phyloP scores from a whole-genome alignment of 768 basidiomycete species.

The Sarcodon aspratus region DNA sequence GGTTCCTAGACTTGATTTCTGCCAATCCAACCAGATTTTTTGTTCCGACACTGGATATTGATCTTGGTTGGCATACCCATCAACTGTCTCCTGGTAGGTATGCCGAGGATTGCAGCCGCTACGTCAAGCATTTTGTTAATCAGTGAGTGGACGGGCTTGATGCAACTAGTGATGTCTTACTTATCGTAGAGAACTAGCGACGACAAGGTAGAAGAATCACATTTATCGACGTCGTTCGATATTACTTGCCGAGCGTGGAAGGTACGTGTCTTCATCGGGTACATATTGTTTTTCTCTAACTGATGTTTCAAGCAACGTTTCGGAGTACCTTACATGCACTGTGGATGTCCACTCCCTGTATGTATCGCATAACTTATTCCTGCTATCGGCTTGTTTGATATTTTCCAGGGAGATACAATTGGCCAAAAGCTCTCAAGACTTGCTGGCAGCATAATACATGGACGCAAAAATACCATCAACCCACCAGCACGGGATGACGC shows the following conservation, averaged over 20 bases:
- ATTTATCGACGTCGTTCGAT: slow-evolving; percentile 35
- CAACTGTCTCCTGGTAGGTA: slow-evolving; percentile 44
- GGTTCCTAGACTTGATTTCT: slow-evolving; percentile 47
- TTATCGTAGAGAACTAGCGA: slow-evolving; percentile 21
- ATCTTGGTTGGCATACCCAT: slow-evolving; percentile 69
- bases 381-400: neutral
- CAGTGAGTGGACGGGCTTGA: slow-evolving; percentile 31
- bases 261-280: slow-evolving; percentile 16
- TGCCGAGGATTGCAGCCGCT: slow-evolving; percentile 26
- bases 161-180: neutral
- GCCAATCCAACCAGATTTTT: slow-evolving; percentile 29
- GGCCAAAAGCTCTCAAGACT: slow-evolving; percentile 23
- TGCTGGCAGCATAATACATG: neutral
- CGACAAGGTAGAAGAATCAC: slow-evolving; percentile 35
- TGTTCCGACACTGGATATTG: slow-evolving; percentile 61
- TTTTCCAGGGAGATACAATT: slow-evolving; percentile 25
- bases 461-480: neutral
- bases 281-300: neutral
- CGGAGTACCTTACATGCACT: slow-evolving; percentile 40
- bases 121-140: slow-evolving; percentile 36
- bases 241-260: slow-evolving; percentile 38
- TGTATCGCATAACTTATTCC: neutral
- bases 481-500: slow-evolving; percentile 24
- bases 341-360: slow-evolving; percentile 40
- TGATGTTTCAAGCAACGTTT: slow-evolving; percentile 27